Percentiles rank a stretch among this genome's conserved stretches.
phyloP scores from a whole-genome alignment of 345 rosid species.

The Eucalyptus sp. region DNA sequence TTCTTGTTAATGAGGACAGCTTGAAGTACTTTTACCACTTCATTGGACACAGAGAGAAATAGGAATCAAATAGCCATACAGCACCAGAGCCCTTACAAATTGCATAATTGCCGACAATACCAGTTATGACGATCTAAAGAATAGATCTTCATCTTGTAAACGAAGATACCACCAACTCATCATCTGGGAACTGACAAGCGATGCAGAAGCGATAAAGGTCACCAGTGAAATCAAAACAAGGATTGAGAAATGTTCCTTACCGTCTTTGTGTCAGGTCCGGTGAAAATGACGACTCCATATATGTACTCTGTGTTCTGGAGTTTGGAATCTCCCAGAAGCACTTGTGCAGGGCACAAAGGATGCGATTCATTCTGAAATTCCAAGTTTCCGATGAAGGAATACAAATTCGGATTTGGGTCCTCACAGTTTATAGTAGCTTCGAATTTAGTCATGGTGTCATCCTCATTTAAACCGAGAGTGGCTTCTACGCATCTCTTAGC shows the following conservation, averaged over 20 bases:
- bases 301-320: slow-evolving; percentile 53
- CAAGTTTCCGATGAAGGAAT: slow-evolving; percentile 53
- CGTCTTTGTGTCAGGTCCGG: slow-evolving; percentile 54
- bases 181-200: slow-evolving; percentile 31
- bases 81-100: slow-evolving; percentile 43
- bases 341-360: slow-evolving; percentile 43
- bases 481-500: slow-evolving; percentile 49
- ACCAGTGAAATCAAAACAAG: slow-evolving; percentile 45
- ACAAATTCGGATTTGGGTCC: slow-evolving; percentile 66
- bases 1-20: slow-evolving; percentile 60
- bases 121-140: slow-evolving; percentile 31
- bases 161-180: slow-evolving; percentile 52
- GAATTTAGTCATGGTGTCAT: slow-evolving; percentile 28
- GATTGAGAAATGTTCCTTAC: slow-evolving; percentile 38
- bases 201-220: slow-evolving; percentile 32
- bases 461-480: slow-evolving; percentile 29
- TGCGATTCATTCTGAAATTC: slow-evolving; percentile 26
- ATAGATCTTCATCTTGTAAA: slow-evolving; percentile 14
- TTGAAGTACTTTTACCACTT: slow-evolving; percentile 59
- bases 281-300: slow-evolving; percentile 59
- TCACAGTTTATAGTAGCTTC: slow-evolving; percentile 34
- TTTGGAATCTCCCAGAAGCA: slow-evolving; percentile 68
- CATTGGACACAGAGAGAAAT: slow-evolving; percentile 77
- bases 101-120: slow-evolving; percentile 29
- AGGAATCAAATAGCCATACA: slow-evolving; percentile 76